Evolutionary conservation across 805 yeast species (phyloP).

Genomic region (Schwanniomyces occidentalis): DNA sequence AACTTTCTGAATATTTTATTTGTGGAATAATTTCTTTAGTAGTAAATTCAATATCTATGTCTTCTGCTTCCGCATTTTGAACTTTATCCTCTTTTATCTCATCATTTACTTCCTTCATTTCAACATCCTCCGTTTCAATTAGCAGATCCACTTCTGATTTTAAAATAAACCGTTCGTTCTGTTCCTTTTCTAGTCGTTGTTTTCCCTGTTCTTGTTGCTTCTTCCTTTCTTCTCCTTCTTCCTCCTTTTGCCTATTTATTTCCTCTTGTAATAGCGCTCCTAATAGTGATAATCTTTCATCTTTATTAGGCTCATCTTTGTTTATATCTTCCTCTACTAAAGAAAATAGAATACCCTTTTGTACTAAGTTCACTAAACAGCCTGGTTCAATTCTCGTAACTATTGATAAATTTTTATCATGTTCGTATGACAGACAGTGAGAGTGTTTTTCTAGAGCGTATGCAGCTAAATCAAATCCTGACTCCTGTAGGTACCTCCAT

Average conservation of each 20-base stretch:
- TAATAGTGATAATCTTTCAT: constrained; percentile 45
- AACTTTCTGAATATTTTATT: constrained; percentile 42
- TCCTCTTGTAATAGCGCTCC: constrained; percentile 53
- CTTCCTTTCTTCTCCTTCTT: constrained; percentile 6
- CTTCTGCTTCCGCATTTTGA: constrained; percentile 1
- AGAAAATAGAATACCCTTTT: constrained; percentile 80
- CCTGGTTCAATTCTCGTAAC: constrained; percentile 66
- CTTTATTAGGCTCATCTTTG: constrained; percentile 13
- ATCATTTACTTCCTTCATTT: constrained; percentile 8
- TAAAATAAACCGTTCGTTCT: constrained; percentile 8
- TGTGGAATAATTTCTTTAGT: constrained; percentile 42
- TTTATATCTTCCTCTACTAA: constrained; percentile 61
- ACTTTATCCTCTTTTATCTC: background rate
- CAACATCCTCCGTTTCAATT: constrained; percentile 7
- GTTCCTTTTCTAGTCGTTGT: background rate
- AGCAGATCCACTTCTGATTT: constrained; percentile 10
- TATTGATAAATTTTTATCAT: constrained; percentile 40
- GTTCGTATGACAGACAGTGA: constrained; percentile 55
- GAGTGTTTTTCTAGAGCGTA: constrained; percentile 79
- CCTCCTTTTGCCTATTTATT: constrained; percentile 16
- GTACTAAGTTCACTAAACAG: constrained; percentile 75
- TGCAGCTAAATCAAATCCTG: constrained; percentile 75
- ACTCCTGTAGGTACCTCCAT: constrained; percentile 91
- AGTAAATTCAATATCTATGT: constrained; percentile 9
- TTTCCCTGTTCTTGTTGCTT: constrained; percentile 9